A percentile compares a stretch with the other conserved stretches of the same genome.
These are phyloP conservation scores for Turnera subulata DNA, from an alignment of 345 rosid genomes.

Conservation along the genomic window DNA sequence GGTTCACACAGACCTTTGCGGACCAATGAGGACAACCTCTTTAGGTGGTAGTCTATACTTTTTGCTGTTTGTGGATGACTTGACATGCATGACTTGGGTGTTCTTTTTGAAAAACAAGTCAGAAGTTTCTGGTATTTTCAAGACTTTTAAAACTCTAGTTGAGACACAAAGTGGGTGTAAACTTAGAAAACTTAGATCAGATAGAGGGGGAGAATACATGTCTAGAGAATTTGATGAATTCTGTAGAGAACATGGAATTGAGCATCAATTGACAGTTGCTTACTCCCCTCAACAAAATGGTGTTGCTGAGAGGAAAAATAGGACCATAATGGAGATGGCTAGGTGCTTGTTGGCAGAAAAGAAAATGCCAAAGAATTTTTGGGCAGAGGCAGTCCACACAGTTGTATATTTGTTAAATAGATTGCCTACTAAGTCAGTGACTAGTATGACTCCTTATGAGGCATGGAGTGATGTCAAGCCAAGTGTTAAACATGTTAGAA, in stretches of 20 bases:
- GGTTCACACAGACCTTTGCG: background rate
- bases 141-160: background rate
- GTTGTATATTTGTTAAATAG: background rate
- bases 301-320: slow-evolving; percentile 1
- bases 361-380: background rate
- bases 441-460: background rate
- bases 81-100: background rate
- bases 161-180: background rate
- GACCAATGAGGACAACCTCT: background rate
- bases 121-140: background rate
- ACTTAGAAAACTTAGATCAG: background rate
- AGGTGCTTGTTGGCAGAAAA: background rate
- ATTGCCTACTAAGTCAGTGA: background rate
- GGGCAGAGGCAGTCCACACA: background rate
- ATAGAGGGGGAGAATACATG: background rate
- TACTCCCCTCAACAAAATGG: background rate
- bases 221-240: background rate
- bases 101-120: background rate
- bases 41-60: background rate
- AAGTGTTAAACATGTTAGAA: background rate
- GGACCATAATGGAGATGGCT: background rate
- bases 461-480: background rate
- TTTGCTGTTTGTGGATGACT: background rate
- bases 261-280: background rate
- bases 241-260: background rate